Evolutionary conservation across 129 eudicot genomes (phyloP).

Genomic region (Calendula officinalis): DNA sequence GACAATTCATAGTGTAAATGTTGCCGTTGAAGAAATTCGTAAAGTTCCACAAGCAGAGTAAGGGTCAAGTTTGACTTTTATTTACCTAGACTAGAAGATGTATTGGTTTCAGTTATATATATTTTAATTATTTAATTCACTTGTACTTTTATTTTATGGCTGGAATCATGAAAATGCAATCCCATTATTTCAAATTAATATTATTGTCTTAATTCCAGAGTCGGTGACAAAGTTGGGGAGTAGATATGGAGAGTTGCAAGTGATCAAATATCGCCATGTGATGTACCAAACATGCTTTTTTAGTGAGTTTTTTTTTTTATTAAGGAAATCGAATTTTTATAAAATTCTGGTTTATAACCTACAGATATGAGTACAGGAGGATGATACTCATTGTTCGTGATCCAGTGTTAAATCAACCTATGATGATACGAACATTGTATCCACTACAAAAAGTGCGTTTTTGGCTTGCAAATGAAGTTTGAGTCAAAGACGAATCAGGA

Average conservation of each 20-base stretch:
- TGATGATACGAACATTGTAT: slow-evolving; percentile 31
- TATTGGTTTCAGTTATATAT: background rate
- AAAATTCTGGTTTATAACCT: slow-evolving; percentile 14
- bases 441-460: slow-evolving; percentile 5
- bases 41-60: slow-evolving; percentile 39
- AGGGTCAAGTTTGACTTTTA: slow-evolving; percentile 16
- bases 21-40: slow-evolving; percentile 63
- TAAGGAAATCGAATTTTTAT: background rate
- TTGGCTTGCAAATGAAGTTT: slow-evolving; percentile 2
- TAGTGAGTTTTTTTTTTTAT: background rate
- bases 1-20: slow-evolving; percentile 55
- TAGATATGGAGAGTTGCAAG: slow-evolving; percentile 19
- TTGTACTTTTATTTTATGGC: background rate
- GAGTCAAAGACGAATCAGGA: slow-evolving; percentile 18
- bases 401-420: slow-evolving; percentile 21
- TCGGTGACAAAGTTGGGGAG: slow-evolving; percentile 23
- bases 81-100: background rate
- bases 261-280: slow-evolving; percentile 21
- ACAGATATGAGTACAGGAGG: slow-evolving; percentile 18
- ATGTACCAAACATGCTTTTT: slow-evolving; percentile 16
- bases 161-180: background rate
- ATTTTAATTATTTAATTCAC: background rate
- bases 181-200: background rate
- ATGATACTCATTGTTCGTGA: slow-evolving; percentile 24
- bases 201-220: slow-evolving; percentile 16